A percentile compares a stretch with the other conserved stretches of the same genome.
Conservation (phyloP, 257 asterid species). For the Petunia secreta region DNA sequence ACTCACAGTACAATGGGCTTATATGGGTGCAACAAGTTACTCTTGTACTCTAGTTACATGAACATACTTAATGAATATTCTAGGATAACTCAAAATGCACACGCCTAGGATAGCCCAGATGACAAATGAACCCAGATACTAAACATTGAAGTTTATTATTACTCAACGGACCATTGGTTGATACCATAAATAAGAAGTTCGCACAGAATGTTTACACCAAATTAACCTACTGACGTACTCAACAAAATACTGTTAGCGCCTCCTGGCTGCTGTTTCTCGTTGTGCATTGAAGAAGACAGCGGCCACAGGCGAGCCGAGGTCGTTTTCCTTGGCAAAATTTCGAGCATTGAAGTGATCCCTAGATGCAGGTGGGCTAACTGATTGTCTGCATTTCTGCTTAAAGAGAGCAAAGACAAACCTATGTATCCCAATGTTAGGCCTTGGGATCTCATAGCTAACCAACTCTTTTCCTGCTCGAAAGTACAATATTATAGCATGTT, state of each 20-base stretch:
- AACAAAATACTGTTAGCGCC: slow-evolving; percentile 42
- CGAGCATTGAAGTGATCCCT: slow-evolving; percentile 74
- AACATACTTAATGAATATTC: too few species aligned
- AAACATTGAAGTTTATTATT: too few species aligned
- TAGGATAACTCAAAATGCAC: too few species aligned
- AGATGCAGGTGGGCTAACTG: slow-evolving; percentile 57
- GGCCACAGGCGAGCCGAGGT: slow-evolving; percentile 79
- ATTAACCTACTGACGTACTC: too few species aligned
- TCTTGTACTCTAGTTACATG: too few species aligned
- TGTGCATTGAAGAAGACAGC: slow-evolving; percentile 91
- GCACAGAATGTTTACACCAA: too few species aligned
- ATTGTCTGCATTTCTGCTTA: slow-evolving; percentile 63
- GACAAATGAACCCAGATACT: too few species aligned
- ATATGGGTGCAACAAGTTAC: too few species aligned
- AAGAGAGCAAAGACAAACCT: slow-evolving; percentile 75
- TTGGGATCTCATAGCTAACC: slow-evolving; percentile 67
- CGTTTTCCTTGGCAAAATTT: slow-evolving; percentile 66
- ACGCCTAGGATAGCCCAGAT: too few species aligned
- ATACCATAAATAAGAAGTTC: too few species aligned
- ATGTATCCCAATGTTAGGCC: slow-evolving; percentile 78
- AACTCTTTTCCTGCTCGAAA: slow-evolving; percentile 56
- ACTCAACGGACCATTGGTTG: too few species aligned
- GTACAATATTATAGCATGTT: neutral
- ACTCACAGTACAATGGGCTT: too few species aligned
- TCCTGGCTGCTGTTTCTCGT: slow-evolving; percentile 86